Evolutionary conservation across 192 early-diverging fungal genomes (phyloP), one percentile per base, ranked within the genome.

Genomic region (Podila verticillata): DNA sequence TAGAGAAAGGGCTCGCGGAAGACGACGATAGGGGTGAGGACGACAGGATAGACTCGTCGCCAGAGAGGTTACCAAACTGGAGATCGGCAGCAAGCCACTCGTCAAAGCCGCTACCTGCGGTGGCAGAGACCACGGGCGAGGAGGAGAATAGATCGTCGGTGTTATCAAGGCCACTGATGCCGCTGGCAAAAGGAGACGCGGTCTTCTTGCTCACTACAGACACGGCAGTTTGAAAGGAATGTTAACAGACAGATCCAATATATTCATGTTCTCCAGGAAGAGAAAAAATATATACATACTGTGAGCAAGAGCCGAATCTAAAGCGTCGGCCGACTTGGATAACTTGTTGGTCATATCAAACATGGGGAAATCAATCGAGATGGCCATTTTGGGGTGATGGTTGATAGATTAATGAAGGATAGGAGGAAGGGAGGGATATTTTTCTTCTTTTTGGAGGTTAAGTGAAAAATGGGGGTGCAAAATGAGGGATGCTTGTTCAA

Each of bases 291-390:
- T 17, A 39, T 17, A 70, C 77, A 60, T 80, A 80, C 77, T 49
- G 5, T 80, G 77, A 8, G 77, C 69, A 72, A 80, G 70, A 36
- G 77, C 77, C n/a, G 70, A 80, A 57, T 80, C 77, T 32, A 80
- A 56, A 35, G 77, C 56, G 70, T 80, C 77, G 31, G 77, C 69
- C 20, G 77, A 72, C 70, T 72, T 72, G 29, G 70, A 72, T n/a
- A 80, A 22, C 61, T 68, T 80, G 69, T 67, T 63, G 65, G 63
- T 70, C 58, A 57, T 63, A 63, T 80, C 77, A 68, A 72, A 80
- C 77, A 80, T 80, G 49, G 70, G 31, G 77, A 80, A 72, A 68
- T 80, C 77, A 57, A 80, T 72, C 12, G 77, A 65, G 49, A 71
- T 63, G 54, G 59, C 75, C 75, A 79, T 79, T 57, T 71, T 71